These are phyloP conservation scores for Chalaropsis ovoidea DNA, from an alignment of 2,329 filamentous ascomycete genomes.

Conservation along the genomic window DNA sequence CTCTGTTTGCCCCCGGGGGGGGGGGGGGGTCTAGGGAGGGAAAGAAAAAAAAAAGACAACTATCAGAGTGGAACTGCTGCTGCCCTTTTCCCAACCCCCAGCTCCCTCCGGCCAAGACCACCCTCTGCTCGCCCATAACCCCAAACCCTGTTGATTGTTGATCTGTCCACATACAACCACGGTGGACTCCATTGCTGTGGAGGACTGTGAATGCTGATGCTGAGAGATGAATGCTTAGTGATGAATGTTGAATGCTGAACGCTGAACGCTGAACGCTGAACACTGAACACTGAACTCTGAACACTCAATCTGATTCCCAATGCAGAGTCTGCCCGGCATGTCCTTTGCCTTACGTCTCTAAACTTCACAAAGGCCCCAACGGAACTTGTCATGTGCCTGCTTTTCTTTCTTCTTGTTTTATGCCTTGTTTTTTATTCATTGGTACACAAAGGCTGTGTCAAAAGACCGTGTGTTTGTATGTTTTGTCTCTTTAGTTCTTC, in stretches of 20 bases:
- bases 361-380: not conserved
- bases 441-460: conserved; percentile 8
- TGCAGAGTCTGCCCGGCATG: too few relatives aligned
- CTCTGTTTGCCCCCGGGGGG: not conserved
- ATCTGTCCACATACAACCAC: too few relatives aligned
- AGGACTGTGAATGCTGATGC: too few relatives aligned
- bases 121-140: too few relatives aligned
- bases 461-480: not conserved
- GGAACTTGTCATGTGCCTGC: not conserved
- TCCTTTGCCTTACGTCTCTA: not conserved
- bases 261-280: too few relatives aligned
- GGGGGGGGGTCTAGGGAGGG: not conserved
- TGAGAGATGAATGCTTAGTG: too few relatives aligned
- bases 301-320: too few relatives aligned
- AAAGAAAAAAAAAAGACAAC: not conserved
- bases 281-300: too few relatives aligned
- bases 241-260: too few relatives aligned
- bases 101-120: not conserved
- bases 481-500: conserved; percentile 40
- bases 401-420: conserved; percentile 1
- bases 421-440: conserved; percentile 22
- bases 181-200: too few relatives aligned
- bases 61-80: conserved; percentile 2
- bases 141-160: too few relatives aligned
- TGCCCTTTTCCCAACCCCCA: not conserved